A percentile compares a stretch with the other conserved stretches of the same genome.
Evolutionary conservation across 2,329 filamentous ascomycete species (phyloP).

Genomic region (Curvularia sp.): DNA sequence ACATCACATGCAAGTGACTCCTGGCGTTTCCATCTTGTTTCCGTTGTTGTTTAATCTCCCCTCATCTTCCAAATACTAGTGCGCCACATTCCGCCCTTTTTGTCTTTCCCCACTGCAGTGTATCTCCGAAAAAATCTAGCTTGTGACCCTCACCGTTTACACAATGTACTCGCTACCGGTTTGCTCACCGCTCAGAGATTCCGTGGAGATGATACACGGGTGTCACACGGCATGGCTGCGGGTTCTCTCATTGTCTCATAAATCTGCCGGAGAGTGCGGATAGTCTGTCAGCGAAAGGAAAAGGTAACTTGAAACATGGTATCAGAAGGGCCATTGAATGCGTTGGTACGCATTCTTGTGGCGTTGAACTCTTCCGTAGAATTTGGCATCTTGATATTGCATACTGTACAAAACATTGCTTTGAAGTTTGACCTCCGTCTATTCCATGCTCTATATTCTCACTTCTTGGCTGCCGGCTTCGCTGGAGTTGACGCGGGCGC

Average conservation of each 20-base stretch:
- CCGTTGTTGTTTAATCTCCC: background rate
- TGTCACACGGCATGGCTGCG: background rate
- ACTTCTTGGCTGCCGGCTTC: conserved; percentile 24
- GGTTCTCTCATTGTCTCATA: background rate
- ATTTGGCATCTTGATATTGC: conserved; percentile 8
- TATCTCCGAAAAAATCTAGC: background rate
- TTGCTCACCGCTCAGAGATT: background rate
- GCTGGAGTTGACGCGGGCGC: conserved; percentile 15
- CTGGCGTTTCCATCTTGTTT: background rate
- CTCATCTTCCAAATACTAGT: background rate
- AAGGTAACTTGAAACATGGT: background rate
- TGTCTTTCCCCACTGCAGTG: background rate
- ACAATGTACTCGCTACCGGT: background rate
- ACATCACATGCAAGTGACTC: background rate
- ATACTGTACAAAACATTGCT: background rate
- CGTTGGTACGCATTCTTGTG: background rate
- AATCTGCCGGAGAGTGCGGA: background rate
- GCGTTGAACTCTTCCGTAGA: background rate
- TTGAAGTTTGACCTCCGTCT: background rate
- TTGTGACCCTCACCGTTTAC: background rate
- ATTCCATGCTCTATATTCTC: background rate
- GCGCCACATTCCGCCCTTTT: background rate
- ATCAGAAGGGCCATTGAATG: background rate
- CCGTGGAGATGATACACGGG: background rate
- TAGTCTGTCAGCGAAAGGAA: background rate